A percentile compares a stretch with the other conserved stretches of the same genome.
phyloP scores from a whole-genome alignment of 2,329 filamentous ascomycete genomes.

The Bipolaris sorokiniana region DNA sequence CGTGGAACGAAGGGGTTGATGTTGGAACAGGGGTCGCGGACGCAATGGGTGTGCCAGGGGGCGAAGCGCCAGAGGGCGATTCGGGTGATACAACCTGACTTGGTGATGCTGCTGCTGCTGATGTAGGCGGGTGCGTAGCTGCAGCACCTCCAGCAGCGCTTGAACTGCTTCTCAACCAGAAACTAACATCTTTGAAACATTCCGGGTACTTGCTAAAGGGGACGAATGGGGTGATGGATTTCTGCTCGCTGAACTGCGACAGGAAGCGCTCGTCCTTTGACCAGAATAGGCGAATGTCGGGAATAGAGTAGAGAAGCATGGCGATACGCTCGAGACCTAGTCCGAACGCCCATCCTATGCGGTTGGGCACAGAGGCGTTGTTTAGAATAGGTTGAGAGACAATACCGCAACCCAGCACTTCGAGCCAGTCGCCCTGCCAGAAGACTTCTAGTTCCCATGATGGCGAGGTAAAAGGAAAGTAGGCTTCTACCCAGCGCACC shows the following conservation, averaged over 20 bases:
- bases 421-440: slow-evolving; percentile 94
- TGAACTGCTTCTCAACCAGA: slow-evolving; percentile 69
- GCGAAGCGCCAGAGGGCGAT: slow-evolving; percentile 3
- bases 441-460: slow-evolving; percentile 96
- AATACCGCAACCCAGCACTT: slow-evolving; percentile 91
- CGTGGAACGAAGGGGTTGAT: slow-evolving; percentile 67
- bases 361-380: slow-evolving; percentile 74
- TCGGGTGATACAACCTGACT: slow-evolving; percentile 6
- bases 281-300: slow-evolving; percentile 97
- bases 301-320: slow-evolving; percentile 96
- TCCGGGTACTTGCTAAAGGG: slow-evolving; percentile 92
- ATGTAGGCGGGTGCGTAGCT: slow-evolving; percentile 21
- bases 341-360: slow-evolving; percentile 94
- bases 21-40: slow-evolving; percentile 46
- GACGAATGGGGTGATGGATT: slow-evolving; percentile 68
- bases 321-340: slow-evolving; percentile 92
- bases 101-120: not conserved
- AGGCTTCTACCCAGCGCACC: slow-evolving; percentile 94
- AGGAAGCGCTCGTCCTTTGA: slow-evolving; percentile 83
- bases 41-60: slow-evolving; percentile 28
- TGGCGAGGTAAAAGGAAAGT: slow-evolving; percentile 95
- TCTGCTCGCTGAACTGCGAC: slow-evolving; percentile 70
- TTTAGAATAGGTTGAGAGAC: slow-evolving; percentile 81
- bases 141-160: slow-evolving; percentile 35
- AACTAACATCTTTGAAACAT: slow-evolving; percentile 90